Conservation (phyloP, 2,329 filamentous ascomycete species). For the Ilyonectria destructans region DNA sequence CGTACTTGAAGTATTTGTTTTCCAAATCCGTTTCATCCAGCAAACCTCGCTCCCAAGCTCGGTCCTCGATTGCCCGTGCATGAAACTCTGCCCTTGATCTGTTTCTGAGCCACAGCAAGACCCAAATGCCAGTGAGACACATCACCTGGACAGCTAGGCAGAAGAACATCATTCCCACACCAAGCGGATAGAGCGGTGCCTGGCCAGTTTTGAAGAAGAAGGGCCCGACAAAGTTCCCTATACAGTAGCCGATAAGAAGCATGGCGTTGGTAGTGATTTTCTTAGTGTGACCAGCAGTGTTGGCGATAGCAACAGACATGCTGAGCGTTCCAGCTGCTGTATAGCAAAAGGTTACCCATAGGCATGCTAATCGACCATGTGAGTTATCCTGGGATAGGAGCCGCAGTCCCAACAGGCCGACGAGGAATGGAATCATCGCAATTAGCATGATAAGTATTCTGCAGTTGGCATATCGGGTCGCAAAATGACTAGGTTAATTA, state of each 20-base stretch:
- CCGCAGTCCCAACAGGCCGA: conserved; percentile 29
- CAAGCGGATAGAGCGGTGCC: conserved; percentile 34
- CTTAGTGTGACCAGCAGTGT: conserved; percentile 56
- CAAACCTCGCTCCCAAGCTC: conserved; percentile 31
- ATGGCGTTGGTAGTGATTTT: conserved; percentile 62
- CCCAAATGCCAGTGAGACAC: conserved; percentile 30
- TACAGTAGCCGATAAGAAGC: conserved; percentile 61
- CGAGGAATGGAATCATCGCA: conserved; percentile 27
- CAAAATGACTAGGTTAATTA: conserved; percentile 28
- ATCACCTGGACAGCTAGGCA: conserved; percentile 34
- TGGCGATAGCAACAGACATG: conserved; percentile 45
- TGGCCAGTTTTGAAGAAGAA: conserved; percentile 55
- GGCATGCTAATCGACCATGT: conserved; percentile 43
- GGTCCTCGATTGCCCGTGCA: conserved; percentile 9
- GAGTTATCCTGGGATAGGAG: conserved; percentile 32
- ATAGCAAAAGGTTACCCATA: conserved; percentile 50
- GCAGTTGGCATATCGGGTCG: conserved; percentile 30
- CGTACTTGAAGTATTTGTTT: conserved; percentile 38
- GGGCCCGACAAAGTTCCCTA: conserved; percentile 59
- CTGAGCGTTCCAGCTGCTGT: conserved; percentile 46
- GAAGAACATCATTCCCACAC: conserved; percentile 40
- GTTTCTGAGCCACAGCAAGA: conserved; percentile 32
- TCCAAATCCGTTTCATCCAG: conserved; percentile 37
- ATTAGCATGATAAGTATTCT: conserved; percentile 37
- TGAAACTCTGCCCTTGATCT: conserved; percentile 19